Percentiles rank a stretch among this genome's conserved stretches.
Evolutionary conservation across 2,329 filamentous ascomycete species (phyloP).

Genomic region (Talaromyces amestolkiae): DNA sequence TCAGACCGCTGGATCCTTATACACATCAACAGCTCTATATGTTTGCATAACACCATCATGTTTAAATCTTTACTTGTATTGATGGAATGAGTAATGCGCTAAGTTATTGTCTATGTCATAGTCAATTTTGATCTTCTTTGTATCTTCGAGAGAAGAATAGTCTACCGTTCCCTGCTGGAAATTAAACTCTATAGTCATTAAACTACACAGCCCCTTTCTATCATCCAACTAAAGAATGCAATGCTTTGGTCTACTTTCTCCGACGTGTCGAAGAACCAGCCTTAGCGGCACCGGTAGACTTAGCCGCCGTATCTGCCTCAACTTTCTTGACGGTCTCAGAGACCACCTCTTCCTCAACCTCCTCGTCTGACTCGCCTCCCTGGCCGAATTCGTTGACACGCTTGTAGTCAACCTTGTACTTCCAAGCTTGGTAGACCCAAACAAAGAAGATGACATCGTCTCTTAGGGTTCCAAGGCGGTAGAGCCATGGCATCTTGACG

Average conservation of each 20-base stretch:
- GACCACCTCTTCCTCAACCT: conserved; percentile 49
- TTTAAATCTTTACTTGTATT: background rate
- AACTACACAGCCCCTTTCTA: background rate
- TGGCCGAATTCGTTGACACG: conserved; percentile 98
- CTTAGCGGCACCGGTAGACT: conserved; percentile 24
- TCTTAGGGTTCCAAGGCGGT: conserved; percentile 84
- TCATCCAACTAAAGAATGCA: background rate
- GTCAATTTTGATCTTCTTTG: background rate
- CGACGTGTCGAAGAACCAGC: conserved; percentile 33
- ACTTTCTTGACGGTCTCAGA: conserved; percentile 20
- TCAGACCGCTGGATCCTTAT: conserved; percentile 1
- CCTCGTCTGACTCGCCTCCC: conserved; percentile 79
- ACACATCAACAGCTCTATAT: background rate
- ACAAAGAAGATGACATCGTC: conserved; percentile 99
- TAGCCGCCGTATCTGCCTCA: conserved; percentile 25
- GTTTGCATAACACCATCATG: no score
- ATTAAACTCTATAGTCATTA: background rate
- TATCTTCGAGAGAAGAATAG: background rate
- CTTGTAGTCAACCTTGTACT: conserved; percentile 86
- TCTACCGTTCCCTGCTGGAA: background rate
- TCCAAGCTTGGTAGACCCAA: conserved; percentile 91
- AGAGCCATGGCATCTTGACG: conserved; percentile 97
- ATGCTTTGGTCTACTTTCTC: conserved; percentile 15
- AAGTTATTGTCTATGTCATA: no score
- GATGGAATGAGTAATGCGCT: background rate